Evolutionary conservation across 768 basidiomycete species (phyloP).

Genomic region (Rhizopogon sp.): DNA sequence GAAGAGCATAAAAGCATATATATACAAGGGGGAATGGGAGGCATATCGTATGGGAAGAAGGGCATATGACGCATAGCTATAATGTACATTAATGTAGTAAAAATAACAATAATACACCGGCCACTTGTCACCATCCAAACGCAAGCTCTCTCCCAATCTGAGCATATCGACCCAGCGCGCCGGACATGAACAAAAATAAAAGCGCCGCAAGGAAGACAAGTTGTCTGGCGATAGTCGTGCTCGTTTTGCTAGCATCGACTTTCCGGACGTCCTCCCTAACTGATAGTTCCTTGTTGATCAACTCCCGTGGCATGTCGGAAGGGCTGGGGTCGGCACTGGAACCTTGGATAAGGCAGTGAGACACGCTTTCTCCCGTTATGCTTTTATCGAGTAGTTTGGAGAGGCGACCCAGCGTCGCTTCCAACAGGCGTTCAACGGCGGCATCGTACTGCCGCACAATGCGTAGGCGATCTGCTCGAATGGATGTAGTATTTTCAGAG

Average conservation of each 20-base stretch:
- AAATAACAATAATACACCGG: neutral
- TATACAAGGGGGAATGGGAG: no score
- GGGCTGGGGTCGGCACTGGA: neutral
- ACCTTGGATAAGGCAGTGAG: neutral
- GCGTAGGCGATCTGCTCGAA: conserved; percentile 18
- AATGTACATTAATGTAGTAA: no score
- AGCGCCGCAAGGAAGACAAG: neutral
- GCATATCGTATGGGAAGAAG: neutral
- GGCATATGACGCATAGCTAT: neutral
- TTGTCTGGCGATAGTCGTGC: neutral
- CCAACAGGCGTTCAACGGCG: conserved; percentile 7
- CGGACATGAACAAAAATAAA: neutral
- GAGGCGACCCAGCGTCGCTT: conserved; percentile 20
- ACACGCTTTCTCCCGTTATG: neutral
- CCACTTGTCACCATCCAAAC: neutral
- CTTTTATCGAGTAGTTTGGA: neutral
- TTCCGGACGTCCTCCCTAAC: neutral
- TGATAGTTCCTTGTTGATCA: neutral
- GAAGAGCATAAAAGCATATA: neutral
- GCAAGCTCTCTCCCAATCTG: neutral
- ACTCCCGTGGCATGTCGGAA: neutral
- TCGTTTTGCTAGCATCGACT: neutral
- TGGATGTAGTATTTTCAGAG: conserved; percentile 13
- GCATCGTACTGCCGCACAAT: conserved; percentile 19
- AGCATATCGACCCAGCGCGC: neutral